Percentiles rank a stretch among this genome's conserved stretches.
phyloP scores from a whole-genome alignment of 306 rosid genomes.

The Medicago arabica region DNA sequence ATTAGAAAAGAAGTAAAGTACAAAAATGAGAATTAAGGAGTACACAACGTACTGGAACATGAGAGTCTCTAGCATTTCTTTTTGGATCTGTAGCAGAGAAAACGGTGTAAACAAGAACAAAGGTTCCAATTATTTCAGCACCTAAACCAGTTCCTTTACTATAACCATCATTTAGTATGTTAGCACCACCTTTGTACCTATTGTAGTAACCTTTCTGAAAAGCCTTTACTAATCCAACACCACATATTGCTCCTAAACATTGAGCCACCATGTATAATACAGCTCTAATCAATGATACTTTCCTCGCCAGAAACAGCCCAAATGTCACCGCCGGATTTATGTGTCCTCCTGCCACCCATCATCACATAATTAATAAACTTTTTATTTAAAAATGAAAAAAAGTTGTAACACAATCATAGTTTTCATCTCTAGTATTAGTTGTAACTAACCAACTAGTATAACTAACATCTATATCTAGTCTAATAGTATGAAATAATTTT shows the following conservation, averaged over 20 bases:
- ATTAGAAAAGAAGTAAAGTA: neutral
- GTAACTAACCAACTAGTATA: too few relatives aligned
- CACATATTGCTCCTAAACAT: slow-evolving; percentile 52
- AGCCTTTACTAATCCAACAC: slow-evolving; percentile 50
- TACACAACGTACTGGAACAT: slow-evolving; percentile 50
- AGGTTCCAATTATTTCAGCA: slow-evolving; percentile 55
- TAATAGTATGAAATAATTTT: too few relatives aligned
- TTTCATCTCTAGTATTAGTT: too few relatives aligned
- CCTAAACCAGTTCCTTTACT: slow-evolving; percentile 52
- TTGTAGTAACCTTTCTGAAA: slow-evolving; percentile 48
- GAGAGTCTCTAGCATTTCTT: slow-evolving; percentile 55
- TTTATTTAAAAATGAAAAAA: too few relatives aligned
- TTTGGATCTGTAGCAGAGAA: slow-evolving; percentile 63
- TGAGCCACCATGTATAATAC: slow-evolving; percentile 51
- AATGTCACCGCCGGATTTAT: slow-evolving; percentile 60
- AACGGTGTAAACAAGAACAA: slow-evolving; percentile 58
- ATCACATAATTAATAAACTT: neutral
- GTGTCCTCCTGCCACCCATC: slow-evolving; percentile 48
- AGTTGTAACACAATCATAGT: too few relatives aligned
- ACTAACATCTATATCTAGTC: too few relatives aligned
- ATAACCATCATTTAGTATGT: slow-evolving; percentile 39
- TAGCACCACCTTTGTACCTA: slow-evolving; percentile 52
- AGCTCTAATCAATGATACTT: slow-evolving; percentile 54
- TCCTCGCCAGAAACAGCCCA: slow-evolving; percentile 50
- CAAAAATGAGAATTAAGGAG: neutral